Base-by-base conservation (phyloP, 2,329 filamentous ascomycete species). In the Fusarium sp. region DNA sequence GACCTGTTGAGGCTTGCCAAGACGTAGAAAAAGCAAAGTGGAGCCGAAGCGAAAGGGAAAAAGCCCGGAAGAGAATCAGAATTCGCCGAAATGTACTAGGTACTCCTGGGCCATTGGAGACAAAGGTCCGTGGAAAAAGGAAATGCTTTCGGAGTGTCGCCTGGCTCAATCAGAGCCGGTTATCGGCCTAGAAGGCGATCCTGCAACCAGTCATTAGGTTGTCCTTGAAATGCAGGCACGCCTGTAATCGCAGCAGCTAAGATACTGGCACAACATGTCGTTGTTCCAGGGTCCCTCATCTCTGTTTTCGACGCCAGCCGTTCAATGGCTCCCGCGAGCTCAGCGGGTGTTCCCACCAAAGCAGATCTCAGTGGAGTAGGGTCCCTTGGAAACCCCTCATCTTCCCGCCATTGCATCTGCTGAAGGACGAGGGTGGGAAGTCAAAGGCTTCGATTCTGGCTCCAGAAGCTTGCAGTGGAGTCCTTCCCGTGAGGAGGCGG, bases 381-480 rank as follows among this genome's bases (percentile, higher is more conserved):
- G 52, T 53, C 59, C 72, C 68, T 67, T 74, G 65, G 53, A 62
- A 70, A 72, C 72, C 72, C 72, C 72, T 75, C 72, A 72, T 56
- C 70, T 65, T 75, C 72, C 73, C 73, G 71, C 67, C 65, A 69
- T 73, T 71, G 73, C 67, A 75, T 73, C 61, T 73, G 62, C 55
- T 72, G 60, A 57, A 63, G 58, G 67, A 69, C 54, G 69, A 73
- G 57, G 61, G 69, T 67, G 71, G 67, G 67, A 67, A 62, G 58
- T 65, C 57, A 46, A 75, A 75, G 57, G 71, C 73, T 75, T 75
- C 73, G 71, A 75, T 75, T 69, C 57, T 68, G 58, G 70, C 73
- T 75, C 73, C 73, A 75, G 73, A 75, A 75, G 73, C 52, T 70
- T 71, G 47, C 59, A 61, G 73, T 75, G 73, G 73, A 74, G 73